Evolutionary conservation across 345 rosid genomes (phyloP).

Genomic region (Eucalyptus marginata): DNA sequence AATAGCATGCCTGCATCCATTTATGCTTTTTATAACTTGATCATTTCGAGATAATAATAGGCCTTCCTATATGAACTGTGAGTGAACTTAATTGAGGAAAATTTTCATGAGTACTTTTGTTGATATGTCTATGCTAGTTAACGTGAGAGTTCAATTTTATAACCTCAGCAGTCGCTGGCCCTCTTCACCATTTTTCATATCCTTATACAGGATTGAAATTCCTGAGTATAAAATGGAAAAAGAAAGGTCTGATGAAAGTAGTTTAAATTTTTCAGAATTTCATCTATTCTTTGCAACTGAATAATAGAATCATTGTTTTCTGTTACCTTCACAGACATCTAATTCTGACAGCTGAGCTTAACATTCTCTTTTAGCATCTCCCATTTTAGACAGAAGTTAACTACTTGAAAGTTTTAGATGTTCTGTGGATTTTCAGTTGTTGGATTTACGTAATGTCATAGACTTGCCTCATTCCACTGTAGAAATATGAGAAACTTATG

Average conservation of each 20-base stretch:
- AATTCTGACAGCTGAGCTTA: not conserved
- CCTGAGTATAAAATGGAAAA: not conserved
- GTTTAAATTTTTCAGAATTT: not conserved
- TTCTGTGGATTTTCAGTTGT: not conserved
- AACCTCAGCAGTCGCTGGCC: not conserved
- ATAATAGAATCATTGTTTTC: not conserved
- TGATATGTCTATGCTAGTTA: not conserved
- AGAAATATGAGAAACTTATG: not conserved
- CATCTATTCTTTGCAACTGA: not conserved
- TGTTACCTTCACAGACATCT: not conserved
- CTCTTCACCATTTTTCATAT: not conserved
- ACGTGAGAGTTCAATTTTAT: not conserved
- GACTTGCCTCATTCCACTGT: not conserved
- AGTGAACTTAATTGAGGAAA: not conserved
- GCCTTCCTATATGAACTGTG: not conserved
- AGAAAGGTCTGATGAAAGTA: not conserved
- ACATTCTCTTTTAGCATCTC: not conserved
- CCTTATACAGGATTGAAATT: not conserved
- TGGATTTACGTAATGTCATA: not conserved
- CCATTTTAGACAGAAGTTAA: not conserved
- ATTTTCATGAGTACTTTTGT: not conserved
- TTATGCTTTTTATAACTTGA: not conserved
- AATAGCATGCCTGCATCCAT: not conserved
- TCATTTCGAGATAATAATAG: not conserved
- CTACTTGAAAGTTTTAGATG: not conserved